phyloP scores from a whole-genome alignment of 352 stramenopile species.

The Albugo candida region DNA sequence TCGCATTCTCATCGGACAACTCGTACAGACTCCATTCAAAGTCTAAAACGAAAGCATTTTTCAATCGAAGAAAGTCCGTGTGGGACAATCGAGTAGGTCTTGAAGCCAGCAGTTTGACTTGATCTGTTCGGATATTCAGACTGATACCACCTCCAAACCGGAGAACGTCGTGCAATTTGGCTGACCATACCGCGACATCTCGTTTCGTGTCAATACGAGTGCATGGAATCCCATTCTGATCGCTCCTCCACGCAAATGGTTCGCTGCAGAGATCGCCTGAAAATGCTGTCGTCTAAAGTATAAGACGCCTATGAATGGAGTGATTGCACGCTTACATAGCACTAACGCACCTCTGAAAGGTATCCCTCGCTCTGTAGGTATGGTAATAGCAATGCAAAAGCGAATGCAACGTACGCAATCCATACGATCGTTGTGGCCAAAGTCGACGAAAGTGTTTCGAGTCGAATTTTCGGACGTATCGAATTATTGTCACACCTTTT shows the following conservation, averaged over 20 bases:
- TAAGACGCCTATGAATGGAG: neutral
- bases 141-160: no score
- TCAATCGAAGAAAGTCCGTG: no score
- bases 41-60: no score
- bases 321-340: neutral
- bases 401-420: constrained; percentile 60
- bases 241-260: no score
- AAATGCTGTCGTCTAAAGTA: constrained; percentile 4
- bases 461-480: constrained; percentile 33
- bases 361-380: constrained; percentile 66
- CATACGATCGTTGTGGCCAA: constrained; percentile 50
- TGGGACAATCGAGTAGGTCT: no score
- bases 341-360: constrained; percentile 25
- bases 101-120: no score
- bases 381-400: constrained; percentile 37
- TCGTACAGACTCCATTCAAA: no score
- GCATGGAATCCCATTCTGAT: constrained; percentile 17
- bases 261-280: constrained; percentile 30
- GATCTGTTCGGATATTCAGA: no score
- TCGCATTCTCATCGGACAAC: no score
- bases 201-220: constrained; percentile 38
- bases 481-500: neutral
- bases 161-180: constrained; percentile 53
- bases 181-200: constrained; percentile 33
- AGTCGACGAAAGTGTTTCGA: constrained; percentile 60